These are phyloP conservation scores for Parachaetomium inaequale DNA, from an alignment of 495 filamentous ascomycete genomes.

Conservation along the genomic window DNA sequence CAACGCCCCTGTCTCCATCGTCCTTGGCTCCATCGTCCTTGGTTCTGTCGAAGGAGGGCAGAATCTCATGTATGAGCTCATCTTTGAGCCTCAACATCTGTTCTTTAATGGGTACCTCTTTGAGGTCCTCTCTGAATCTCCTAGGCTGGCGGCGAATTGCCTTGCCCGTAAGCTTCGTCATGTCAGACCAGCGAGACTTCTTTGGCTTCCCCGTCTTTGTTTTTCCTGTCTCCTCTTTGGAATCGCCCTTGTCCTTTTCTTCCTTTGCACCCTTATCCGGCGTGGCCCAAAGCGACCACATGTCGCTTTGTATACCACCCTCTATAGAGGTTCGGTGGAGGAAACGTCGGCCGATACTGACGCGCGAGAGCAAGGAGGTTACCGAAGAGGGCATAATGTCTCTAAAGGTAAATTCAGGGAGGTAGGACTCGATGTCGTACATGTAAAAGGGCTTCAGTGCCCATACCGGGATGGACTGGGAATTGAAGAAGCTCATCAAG, in stretches of 20 bases:
- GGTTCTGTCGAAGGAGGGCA: no score
- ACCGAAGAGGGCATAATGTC: background rate
- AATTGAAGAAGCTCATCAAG: slow-evolving; percentile 39
- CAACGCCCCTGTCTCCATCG: no score
- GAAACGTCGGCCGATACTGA: background rate
- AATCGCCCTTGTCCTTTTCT: no score
- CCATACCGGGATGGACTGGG: slow-evolving; percentile 34
- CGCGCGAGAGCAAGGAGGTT: background rate
- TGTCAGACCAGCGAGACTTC: background rate
- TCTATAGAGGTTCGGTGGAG: background rate
- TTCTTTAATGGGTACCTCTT: no score
- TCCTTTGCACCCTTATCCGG: no score
- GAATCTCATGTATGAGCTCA: no score
- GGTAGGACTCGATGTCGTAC: background rate
- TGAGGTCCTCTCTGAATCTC: no score
- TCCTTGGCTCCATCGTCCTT: no score
- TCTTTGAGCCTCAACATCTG: no score
- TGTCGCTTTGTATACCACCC: background rate
- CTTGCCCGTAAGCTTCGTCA: background rate
- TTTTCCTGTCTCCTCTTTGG: no score
- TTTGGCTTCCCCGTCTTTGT: background rate
- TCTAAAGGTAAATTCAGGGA: background rate
- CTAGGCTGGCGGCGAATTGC: no score
- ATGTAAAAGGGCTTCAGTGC: background rate
- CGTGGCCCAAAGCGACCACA: background rate